Evolutionary conservation across 208 protist species (phyloP).

Genomic region (Leishmania martiniquensis): DNA sequence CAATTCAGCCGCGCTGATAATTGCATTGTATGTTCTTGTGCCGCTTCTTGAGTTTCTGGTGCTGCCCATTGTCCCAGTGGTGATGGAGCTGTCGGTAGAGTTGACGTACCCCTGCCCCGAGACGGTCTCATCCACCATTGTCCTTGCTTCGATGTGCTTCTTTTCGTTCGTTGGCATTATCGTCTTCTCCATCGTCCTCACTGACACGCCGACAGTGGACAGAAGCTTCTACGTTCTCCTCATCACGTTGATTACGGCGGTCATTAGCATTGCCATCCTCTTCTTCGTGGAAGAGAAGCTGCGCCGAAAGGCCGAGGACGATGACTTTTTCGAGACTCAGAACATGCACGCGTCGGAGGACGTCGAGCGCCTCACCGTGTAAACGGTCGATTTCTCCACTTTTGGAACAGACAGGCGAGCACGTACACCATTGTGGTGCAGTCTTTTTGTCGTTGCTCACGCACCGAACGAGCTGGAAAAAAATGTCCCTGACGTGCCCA

Average conservation of each 20-base stretch:
- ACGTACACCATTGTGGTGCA: too few relatives aligned
- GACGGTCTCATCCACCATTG: slow-evolving; percentile 39
- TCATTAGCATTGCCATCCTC: slow-evolving; percentile 17
- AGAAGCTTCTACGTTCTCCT: slow-evolving; percentile 35
- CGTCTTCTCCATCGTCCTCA: slow-evolving; percentile 51
- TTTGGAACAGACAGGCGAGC: neutral
- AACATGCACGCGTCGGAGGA: neutral
- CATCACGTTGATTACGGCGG: slow-evolving; percentile 27
- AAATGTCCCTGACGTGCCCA: neutral
- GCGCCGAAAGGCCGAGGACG: slow-evolving; percentile 16
- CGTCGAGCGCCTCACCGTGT: neutral
- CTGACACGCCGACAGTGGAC: slow-evolving; percentile 30
- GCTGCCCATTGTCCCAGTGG: slow-evolving; percentile 48
- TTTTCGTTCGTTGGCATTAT: slow-evolving; percentile 45
- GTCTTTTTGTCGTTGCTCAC: neutral
- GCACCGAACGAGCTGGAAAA: neutral
- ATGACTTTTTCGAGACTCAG: neutral
- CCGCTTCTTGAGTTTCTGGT: slow-evolving; percentile 44
- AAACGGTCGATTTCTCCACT: slow-evolving; percentile 9
- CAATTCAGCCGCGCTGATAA: neutral
- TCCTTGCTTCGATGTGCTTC: slow-evolving; percentile 41
- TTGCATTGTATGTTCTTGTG: slow-evolving; percentile 35
- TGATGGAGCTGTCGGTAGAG: slow-evolving; percentile 63
- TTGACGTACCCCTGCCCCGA: slow-evolving; percentile 54
- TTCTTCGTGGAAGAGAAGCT: slow-evolving; percentile 40